phyloP scores from a whole-genome alignment of 2,329 filamentous ascomycete species.

The Fusarium graminum region DNA sequence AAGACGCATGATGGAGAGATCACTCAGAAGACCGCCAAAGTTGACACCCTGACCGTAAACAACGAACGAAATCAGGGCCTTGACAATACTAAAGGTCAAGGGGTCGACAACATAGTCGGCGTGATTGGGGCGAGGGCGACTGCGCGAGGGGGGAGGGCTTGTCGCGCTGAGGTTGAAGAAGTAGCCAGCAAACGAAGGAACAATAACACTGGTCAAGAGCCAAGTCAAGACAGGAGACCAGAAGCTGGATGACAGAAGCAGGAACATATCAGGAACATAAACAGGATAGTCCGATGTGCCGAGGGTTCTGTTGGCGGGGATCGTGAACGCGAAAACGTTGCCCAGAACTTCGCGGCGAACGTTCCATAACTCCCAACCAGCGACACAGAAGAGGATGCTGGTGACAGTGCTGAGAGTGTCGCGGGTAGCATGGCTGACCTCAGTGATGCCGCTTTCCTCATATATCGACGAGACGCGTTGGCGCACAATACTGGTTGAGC shows the following conservation, averaged over 20 bases:
- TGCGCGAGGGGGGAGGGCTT: conserved; percentile 57
- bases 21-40: conserved; percentile 72
- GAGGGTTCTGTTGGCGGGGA: conserved; percentile 71
- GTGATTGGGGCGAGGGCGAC: conserved; percentile 56
- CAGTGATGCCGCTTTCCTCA: conserved; percentile 74
- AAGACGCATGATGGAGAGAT: conserved; percentile 71
- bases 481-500: conserved; percentile 74
- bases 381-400: conserved; percentile 76
- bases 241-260: conserved; percentile 80
- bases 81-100: conserved; percentile 88
- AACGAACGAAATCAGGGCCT: conserved; percentile 84
- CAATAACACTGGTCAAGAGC: conserved; percentile 76
- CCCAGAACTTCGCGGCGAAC: conserved; percentile 79
- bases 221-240: conserved; percentile 87
- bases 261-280: conserved; percentile 83
- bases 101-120: conserved; percentile 80
- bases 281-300: conserved; percentile 71
- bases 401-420: conserved; percentile 78
- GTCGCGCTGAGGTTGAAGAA: conserved; percentile 87
- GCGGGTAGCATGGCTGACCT: conserved; percentile 74
- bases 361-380: conserved; percentile 76
- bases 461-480: conserved; percentile 74
- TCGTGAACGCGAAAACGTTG: conserved; percentile 77
- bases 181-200: conserved; percentile 82
- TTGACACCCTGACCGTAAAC: conserved; percentile 79